Evolutionary conservation across 2,329 filamentous ascomycete species (phyloP).

Genomic region (Fusarium mundagurra): DNA sequence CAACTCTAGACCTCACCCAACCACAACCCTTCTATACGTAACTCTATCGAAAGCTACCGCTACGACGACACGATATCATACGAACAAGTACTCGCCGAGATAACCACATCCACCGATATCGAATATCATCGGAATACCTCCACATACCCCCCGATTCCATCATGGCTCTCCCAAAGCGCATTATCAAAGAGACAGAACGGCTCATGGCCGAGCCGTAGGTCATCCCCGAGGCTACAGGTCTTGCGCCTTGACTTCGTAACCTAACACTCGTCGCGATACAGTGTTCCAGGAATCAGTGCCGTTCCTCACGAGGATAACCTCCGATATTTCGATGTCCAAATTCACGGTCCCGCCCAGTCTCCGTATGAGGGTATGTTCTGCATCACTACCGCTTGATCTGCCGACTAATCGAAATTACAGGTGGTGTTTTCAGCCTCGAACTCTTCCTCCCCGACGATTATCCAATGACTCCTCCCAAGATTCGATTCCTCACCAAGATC

Average conservation of each 20-base stretch:
- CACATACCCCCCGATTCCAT: not conserved
- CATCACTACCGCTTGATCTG: not conserved
- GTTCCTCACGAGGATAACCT: conserved; percentile 97
- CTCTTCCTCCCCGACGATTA: conserved; percentile 98
- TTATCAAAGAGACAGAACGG: conserved; percentile 98
- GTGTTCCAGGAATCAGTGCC: conserved; percentile 95
- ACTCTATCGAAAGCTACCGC: conserved; percentile 1
- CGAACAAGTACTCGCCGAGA: not conserved
- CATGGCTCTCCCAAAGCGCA: conserved; percentile 91
- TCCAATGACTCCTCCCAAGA: conserved; percentile 98
- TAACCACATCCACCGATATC: not conserved
- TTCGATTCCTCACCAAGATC: conserved; percentile 98
- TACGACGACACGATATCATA: not conserved
- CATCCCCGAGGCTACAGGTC: conserved; percentile 2
- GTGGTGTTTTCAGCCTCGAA: conserved; percentile 94
- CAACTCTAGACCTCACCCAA: conserved; percentile 14
- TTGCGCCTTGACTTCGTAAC: conserved; percentile 20
- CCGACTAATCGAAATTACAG: conserved; percentile 47
- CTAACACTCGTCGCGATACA: conserved; percentile 52
- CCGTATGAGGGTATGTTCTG: conserved; percentile 84
- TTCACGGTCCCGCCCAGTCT: conserved; percentile 90
- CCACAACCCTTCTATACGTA: conserved; percentile 11
- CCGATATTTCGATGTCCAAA: conserved; percentile 97
- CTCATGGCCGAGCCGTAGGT: conserved; percentile 94
- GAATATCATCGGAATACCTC: not conserved